phyloP scores from a whole-genome alignment of 805 yeast species.

The Saturnispora ahearnii region DNA sequence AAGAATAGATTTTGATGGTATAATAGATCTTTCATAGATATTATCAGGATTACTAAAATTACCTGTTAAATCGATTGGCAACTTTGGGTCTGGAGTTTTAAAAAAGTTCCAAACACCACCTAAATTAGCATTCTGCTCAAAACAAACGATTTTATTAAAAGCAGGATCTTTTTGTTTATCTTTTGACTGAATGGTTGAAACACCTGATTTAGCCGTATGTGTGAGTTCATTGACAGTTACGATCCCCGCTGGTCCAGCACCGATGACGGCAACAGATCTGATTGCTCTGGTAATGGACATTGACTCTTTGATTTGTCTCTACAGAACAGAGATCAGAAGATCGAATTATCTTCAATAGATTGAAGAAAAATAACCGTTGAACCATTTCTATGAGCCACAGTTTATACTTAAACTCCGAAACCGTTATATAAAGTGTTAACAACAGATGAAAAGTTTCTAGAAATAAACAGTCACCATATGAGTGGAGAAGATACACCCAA shows the following conservation, averaged over 20 bases:
- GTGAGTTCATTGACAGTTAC: conserved; percentile 29
- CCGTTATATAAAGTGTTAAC: neutral
- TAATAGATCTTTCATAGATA: conserved; percentile 11
- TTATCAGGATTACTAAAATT: conserved; percentile 13
- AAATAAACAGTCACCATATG: neutral
- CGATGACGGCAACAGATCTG: conserved; percentile 29
- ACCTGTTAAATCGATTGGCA: conserved; percentile 10
- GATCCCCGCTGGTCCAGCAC: conserved; percentile 36
- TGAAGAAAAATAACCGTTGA: too few relatives aligned
- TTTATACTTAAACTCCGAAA: neutral
- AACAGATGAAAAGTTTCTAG: neutral
- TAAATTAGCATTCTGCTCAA: conserved; percentile 31
- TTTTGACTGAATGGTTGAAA: conserved; percentile 13
- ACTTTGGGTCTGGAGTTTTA: conserved; percentile 16
- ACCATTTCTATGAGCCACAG: conserved; percentile 1
- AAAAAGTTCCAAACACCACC: conserved; percentile 35
- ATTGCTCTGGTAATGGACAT: conserved; percentile 8
- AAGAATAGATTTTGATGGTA: conserved; percentile 10
- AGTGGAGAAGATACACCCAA: too few relatives aligned
- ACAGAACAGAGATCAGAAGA: neutral
- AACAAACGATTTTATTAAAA: conserved; percentile 30
- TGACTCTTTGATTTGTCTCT: neutral
- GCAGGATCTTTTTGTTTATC: conserved; percentile 16
- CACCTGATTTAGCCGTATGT: conserved; percentile 24
- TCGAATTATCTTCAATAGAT: too few relatives aligned